These are phyloP conservation scores for Fusarium sterilihyphosum DNA, from an alignment of 2,329 filamentous ascomycete genomes.

Conservation along the genomic window DNA sequence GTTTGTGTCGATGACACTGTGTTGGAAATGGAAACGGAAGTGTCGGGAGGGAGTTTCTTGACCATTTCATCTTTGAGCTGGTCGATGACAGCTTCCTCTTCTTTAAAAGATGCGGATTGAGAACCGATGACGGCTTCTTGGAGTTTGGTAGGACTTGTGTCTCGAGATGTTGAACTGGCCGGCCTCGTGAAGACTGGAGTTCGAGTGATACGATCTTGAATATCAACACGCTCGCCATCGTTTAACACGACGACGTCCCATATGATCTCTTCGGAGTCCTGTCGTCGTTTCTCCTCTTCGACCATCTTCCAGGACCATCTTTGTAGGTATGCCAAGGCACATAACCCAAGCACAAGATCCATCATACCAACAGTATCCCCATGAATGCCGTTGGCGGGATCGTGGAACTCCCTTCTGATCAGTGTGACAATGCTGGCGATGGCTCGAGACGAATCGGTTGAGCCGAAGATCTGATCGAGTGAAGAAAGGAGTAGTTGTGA, in stretches of 20 bases:
- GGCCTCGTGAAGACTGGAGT: constrained; percentile 4
- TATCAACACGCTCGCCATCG: constrained; percentile 66
- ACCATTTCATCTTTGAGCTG: constrained; percentile 64
- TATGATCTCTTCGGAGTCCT: constrained; percentile 65
- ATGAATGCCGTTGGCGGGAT: constrained; percentile 67
- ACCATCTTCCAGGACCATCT: constrained; percentile 62
- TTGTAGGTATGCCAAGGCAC: constrained; percentile 70
- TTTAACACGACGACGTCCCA: constrained; percentile 75
- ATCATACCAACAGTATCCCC: constrained; percentile 69
- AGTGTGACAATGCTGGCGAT: constrained; percentile 74
- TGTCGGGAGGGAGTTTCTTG: constrained; percentile 63
- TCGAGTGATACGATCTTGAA: constrained; percentile 44
- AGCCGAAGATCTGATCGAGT: constrained; percentile 72
- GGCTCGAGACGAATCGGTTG: constrained; percentile 74
- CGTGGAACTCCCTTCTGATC: constrained; percentile 71
- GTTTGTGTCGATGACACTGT: constrained; percentile 69
- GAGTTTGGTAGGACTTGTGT: neutral
- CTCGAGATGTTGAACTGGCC: neutral
- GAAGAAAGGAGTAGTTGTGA: constrained; percentile 67
- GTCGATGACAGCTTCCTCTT: constrained; percentile 54
- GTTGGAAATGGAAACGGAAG: constrained; percentile 69
- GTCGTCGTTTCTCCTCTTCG: constrained; percentile 59
- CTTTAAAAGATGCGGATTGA: constrained; percentile 21
- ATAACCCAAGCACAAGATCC: constrained; percentile 69
- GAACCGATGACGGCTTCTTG: neutral